phyloP scores from a whole-genome alignment of 805 yeast genomes.

The Cyberlindnera subsufficiens region DNA sequence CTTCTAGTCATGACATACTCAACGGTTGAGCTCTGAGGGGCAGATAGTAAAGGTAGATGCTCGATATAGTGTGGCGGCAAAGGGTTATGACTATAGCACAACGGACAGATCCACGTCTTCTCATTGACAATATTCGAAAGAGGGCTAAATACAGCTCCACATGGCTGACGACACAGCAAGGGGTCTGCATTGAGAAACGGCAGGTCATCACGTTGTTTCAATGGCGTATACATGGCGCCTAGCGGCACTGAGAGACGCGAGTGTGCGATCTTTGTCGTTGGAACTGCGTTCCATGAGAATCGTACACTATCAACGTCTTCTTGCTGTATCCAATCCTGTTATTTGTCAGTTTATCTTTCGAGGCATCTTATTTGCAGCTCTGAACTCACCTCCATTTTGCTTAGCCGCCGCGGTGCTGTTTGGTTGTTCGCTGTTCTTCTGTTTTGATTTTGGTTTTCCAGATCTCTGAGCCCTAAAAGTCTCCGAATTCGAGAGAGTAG shows the following conservation, averaged over 20 bases:
- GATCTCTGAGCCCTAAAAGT: background rate
- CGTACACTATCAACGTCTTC: conserved; percentile 47
- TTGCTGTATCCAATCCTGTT: conserved; percentile 9
- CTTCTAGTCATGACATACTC: conserved; percentile 35
- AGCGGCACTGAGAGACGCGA: conserved; percentile 48
- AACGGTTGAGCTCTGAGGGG: conserved; percentile 33
- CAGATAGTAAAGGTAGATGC: conserved; percentile 8
- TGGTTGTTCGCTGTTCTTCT: background rate
- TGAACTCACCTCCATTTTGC: no score
- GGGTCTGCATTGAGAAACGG: conserved; percentile 34
- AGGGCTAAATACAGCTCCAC: conserved; percentile 51
- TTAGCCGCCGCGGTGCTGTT: no score
- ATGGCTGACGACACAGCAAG: conserved; percentile 43
- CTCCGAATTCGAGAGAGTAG: background rate
- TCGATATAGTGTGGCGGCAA: conserved; percentile 32
- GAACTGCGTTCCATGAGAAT: conserved; percentile 56
- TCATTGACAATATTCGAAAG: conserved; percentile 28
- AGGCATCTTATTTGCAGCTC: no score
- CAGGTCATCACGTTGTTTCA: conserved; percentile 38
- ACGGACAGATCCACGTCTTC: conserved; percentile 47
- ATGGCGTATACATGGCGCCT: conserved; percentile 55
- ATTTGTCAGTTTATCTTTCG: conserved; percentile 1
- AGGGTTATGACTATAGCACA: conserved; percentile 45
- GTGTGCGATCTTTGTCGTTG: conserved; percentile 48
- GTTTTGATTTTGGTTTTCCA: background rate